phyloP scores from a whole-genome alignment of 495 filamentous ascomycete genomes.

The Cudoniella acicularis region DNA sequence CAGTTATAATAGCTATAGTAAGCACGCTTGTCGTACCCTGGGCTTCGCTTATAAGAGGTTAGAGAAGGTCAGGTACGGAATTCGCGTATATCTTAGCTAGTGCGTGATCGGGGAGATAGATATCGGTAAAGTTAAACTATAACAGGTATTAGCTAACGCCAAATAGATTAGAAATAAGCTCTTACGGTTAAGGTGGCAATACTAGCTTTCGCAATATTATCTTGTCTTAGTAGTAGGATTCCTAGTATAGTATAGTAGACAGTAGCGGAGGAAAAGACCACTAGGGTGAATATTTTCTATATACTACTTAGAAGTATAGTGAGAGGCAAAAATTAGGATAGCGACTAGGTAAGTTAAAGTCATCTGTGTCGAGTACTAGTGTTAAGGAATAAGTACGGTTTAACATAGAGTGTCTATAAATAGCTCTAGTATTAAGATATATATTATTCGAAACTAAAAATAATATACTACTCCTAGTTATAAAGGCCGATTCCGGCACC shows the following conservation, averaged over 20 bases:
- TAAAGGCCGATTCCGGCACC: not conserved
- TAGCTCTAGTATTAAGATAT: not conserved
- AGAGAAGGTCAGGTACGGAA: not conserved
- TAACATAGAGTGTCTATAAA: not conserved
- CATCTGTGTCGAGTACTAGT: not conserved
- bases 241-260: not conserved
- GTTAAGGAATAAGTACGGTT: not conserved
- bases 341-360: not conserved
- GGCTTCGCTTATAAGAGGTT: not conserved
- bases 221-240: not conserved
- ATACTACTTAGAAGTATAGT: not conserved
- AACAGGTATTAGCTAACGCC: not conserved
- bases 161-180: not conserved
- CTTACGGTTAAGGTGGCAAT: slow-evolving; percentile 2
- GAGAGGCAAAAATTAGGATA: not conserved
- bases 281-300: not conserved
- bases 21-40: not conserved
- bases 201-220: not conserved
- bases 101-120: not conserved
- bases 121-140: slow-evolving; percentile 1
- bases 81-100: not conserved
- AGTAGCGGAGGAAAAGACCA: not conserved
- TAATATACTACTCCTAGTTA: not conserved
- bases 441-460: not conserved
- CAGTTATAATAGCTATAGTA: not conserved